These are phyloP conservation scores for Thermothielavioides terrestris DNA, from an alignment of 495 filamentous ascomycete genomes.

Conservation along the genomic window DNA sequence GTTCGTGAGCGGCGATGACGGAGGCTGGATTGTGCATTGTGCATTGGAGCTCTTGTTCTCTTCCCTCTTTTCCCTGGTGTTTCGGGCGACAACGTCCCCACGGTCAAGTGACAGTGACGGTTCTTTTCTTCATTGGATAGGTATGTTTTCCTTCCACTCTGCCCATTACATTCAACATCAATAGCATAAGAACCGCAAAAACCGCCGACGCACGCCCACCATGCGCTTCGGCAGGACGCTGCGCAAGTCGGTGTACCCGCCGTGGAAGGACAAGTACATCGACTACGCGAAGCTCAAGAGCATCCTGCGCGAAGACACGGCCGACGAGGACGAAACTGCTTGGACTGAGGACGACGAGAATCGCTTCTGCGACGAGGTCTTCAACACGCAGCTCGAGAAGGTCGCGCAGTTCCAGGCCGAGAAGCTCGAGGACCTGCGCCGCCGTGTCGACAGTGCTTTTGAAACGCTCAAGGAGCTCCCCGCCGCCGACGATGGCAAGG, in stretches of 20 bases:
- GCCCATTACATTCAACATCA: no score
- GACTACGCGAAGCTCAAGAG: slow-evolving; percentile 89
- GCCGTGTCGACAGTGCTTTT: slow-evolving; percentile 54
- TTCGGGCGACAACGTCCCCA: no score
- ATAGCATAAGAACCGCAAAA: no score
- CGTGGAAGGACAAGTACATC: slow-evolving; percentile 90
- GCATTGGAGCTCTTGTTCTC: no score
- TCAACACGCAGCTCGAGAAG: slow-evolving; percentile 93
- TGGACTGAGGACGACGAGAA: slow-evolving; percentile 98
- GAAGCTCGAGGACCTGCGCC: slow-evolving; percentile 60
- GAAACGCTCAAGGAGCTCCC: slow-evolving; percentile 53
- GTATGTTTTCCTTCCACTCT: not conserved
- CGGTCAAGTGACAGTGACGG: no score
- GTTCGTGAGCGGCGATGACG: no score
- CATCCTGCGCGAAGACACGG: slow-evolving; percentile 67
- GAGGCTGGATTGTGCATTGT: no score
- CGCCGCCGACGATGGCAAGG: slow-evolving; percentile 20
- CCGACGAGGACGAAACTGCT: slow-evolving; percentile 46
- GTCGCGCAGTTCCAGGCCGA: slow-evolving; percentile 81
- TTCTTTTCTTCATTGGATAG: not conserved
- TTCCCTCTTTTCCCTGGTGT: no score
- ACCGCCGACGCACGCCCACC: slow-evolving; percentile 14
- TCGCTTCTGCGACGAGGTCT: slow-evolving; percentile 83
- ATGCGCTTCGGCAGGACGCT: slow-evolving; percentile 95
- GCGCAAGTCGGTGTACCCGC: slow-evolving; percentile 65